A percentile compares a stretch with the other conserved stretches of the same genome.
Evolutionary conservation across 2,329 filamentous ascomycete species (phyloP).

Genomic region (Colletotrichum sidae): DNA sequence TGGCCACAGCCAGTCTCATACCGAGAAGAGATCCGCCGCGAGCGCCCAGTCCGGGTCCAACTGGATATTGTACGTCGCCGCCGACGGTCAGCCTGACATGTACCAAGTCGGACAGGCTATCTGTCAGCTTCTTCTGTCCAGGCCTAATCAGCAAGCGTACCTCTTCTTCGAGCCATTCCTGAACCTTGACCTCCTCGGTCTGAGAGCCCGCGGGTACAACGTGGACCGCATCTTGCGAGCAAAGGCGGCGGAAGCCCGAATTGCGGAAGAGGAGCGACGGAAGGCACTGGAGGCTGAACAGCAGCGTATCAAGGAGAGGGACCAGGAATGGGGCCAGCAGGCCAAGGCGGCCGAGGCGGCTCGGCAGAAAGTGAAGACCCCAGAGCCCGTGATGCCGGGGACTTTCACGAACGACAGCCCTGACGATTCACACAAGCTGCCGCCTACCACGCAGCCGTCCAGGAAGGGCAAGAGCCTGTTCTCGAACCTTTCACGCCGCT

Average conservation of each 20-base stretch:
- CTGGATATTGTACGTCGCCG: conserved; percentile 81
- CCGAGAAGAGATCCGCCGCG: conserved; percentile 80
- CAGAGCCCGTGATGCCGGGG: conserved; percentile 75
- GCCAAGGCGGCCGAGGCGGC: conserved; percentile 54
- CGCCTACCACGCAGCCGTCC: conserved; percentile 47
- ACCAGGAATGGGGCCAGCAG: conserved; percentile 59
- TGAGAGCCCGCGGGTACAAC: conserved; percentile 92
- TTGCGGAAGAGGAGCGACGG: conserved; percentile 85
- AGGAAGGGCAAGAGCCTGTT: conserved; percentile 70
- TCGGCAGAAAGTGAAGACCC: conserved; percentile 54
- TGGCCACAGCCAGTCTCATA: conserved; percentile 76
- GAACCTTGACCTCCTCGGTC: conserved; percentile 82
- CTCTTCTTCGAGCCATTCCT: conserved; percentile 93
- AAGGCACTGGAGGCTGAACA: conserved; percentile 80
- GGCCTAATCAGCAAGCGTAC: conserved; percentile 89
- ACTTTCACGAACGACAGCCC: conserved; percentile 75
- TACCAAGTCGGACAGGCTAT: conserved; percentile 94
- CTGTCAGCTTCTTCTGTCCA: conserved; percentile 81
- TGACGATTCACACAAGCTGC: conserved; percentile 52
- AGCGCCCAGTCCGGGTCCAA: conserved; percentile 65
- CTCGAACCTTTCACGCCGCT: conserved; percentile 73
- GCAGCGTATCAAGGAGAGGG: conserved; percentile 69
- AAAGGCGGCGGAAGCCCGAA: conserved; percentile 86
- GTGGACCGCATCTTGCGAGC: conserved; percentile 92
- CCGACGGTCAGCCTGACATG: conserved; percentile 77